phyloP scores from a whole-genome alignment of 116 monocot genomes.

The Trichopus zeylanicus region DNA sequence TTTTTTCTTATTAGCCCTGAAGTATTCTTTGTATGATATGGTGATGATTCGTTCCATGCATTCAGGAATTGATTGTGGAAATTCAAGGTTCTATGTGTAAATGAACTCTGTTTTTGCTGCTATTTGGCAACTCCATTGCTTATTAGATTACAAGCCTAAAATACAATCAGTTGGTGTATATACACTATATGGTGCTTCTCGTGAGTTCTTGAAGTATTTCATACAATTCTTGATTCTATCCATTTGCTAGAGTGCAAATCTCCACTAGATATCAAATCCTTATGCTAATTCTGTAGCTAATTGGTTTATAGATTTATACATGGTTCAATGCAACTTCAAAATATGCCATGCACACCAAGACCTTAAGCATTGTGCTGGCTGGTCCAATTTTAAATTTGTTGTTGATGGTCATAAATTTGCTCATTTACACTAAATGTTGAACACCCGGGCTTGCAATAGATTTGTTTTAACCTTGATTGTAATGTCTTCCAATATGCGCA shows the following conservation, averaged over 20 bases:
- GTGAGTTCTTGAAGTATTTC: no score
- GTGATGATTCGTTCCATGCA: no score
- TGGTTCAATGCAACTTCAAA: no score
- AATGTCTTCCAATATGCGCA: background rate
- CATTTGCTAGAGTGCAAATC: background rate
- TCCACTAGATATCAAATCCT: background rate
- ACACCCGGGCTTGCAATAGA: background rate
- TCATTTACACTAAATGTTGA: background rate
- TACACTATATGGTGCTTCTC: no score
- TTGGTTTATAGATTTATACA: background rate
- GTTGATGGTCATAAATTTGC: no score
- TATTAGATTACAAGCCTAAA: background rate
- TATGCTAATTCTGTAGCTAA: background rate
- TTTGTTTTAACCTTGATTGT: background rate
- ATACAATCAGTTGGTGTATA: no score
- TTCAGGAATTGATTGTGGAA: no score
- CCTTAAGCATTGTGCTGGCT: no score
- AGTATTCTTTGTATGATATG: no score
- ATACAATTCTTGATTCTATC: background rate
- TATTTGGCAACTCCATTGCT: background rate
- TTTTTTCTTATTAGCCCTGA: no score
- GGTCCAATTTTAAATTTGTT: background rate
- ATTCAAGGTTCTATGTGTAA: no score
- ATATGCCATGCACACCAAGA: no score
- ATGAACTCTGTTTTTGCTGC: background rate